A percentile compares a stretch with the other conserved stretches of the same genome.
Evolutionary conservation across 495 filamentous ascomycete species (phyloP).

Genomic region (Aspergillus steynii): DNA sequence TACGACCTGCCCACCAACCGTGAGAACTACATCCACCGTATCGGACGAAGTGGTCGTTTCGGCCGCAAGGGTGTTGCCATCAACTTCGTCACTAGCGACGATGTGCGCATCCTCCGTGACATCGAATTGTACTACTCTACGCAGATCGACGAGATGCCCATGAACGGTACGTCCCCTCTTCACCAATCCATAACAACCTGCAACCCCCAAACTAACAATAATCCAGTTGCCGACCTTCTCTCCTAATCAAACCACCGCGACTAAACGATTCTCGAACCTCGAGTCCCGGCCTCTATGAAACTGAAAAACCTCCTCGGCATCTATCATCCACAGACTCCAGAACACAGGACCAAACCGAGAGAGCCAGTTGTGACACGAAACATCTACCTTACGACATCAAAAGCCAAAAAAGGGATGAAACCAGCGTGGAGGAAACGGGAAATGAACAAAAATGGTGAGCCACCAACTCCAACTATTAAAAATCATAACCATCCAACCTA

Average conservation of each 20-base stretch:
- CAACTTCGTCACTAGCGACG: constrained; percentile 98
- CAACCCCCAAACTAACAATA: constrained; percentile 9
- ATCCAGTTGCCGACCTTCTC: constrained; percentile 47
- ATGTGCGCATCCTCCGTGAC: constrained; percentile 95
- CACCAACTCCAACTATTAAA: neutral
- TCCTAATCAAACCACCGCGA: constrained; percentile 31
- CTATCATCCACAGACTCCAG: neutral
- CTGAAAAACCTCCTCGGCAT: neutral
- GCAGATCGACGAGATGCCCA: constrained; percentile 99
- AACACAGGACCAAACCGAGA: neutral
- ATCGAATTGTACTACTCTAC: constrained; percentile 98
- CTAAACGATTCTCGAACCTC: neutral
- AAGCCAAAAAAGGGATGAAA: constrained; percentile 15
- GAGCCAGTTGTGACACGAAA: neutral
- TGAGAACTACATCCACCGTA: constrained; percentile 99
- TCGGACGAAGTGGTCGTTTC: constrained; percentile 93
- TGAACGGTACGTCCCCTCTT: constrained; percentile 65
- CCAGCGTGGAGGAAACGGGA: constrained; percentile 43
- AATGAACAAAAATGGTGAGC: constrained; percentile 28
- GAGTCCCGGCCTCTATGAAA: neutral
- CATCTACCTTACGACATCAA: neutral
- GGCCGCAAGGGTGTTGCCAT: constrained; percentile 98
- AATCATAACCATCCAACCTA: neutral
- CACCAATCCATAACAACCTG: neutral
- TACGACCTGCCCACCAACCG: constrained; percentile 98